phyloP scores from a whole-genome alignment of 768 basidiomycete genomes.

The Vararia minispora region DNA sequence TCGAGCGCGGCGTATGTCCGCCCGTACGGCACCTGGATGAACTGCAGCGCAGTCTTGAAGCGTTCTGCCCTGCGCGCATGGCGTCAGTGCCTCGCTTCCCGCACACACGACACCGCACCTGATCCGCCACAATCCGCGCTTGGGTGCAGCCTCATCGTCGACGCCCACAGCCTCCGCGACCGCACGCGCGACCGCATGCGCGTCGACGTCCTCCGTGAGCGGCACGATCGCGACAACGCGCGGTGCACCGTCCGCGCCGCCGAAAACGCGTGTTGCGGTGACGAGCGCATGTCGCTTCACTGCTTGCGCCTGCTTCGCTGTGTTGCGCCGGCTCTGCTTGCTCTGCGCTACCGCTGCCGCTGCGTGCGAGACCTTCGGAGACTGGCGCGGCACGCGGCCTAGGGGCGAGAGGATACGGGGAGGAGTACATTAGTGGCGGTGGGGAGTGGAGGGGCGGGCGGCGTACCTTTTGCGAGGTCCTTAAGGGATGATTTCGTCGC shows the following conservation, averaged over 20 bases:
- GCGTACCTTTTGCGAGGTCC: slow-evolving; percentile 71
- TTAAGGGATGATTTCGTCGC: slow-evolving; percentile 77
- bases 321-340: slow-evolving; percentile 70
- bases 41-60: slow-evolving; percentile 87
- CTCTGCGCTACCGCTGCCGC: slow-evolving; percentile 51
- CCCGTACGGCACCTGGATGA: slow-evolving; percentile 65
- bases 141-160: slow-evolving; percentile 37
- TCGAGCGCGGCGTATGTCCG: slow-evolving; percentile 72
- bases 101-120: slow-evolving; percentile 34
- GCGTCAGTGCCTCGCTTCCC: background rate
- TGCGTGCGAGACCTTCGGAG: slow-evolving; percentile 38
- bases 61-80: slow-evolving; percentile 58
- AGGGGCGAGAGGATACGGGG: slow-evolving; percentile 1
- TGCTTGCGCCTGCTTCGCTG: slow-evolving; percentile 72
- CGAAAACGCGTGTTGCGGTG: slow-evolving; percentile 68
- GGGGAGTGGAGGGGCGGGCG: no score
- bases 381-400: slow-evolving; percentile 50
- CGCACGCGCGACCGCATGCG: slow-evolving; percentile 38
- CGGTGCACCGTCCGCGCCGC: slow-evolving; percentile 66
- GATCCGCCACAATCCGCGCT: slow-evolving; percentile 51
- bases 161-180: slow-evolving; percentile 53
- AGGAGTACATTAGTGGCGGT: no score
- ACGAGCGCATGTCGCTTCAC: slow-evolving; percentile 60
- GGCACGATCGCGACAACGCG: slow-evolving; percentile 85
- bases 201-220: slow-evolving; percentile 54